Base-by-base conservation (phyloP, 352 stramenopile genomes). In the Phytophthora sp. region DNA sequence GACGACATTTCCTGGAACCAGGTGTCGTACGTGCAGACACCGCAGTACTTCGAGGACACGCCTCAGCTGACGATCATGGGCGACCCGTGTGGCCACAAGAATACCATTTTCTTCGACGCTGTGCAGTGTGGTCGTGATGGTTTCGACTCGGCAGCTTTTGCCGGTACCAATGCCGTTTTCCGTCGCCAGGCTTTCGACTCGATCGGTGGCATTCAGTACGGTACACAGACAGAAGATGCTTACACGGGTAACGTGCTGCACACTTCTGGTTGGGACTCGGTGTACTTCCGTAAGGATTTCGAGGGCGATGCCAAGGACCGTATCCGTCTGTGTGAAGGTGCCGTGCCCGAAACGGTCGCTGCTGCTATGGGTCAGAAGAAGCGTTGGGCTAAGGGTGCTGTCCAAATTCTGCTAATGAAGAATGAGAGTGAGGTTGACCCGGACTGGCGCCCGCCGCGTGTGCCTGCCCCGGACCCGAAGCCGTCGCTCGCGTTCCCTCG, bases 271-370 rank as follows among this genome's bases (percentile, higher is more conserved):
- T 96, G 88, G 88, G 82, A 96, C 53, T 92, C 83, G 3, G 77
- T 93, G 0, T 96, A 95, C 82, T 96, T 96, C 73, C 86, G 88
- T 26, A 96, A 96, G 72, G 88, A 96, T 69, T 94, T 96, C 37
- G 88, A 96, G 55, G 88, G 88, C 27, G 88, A 96, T 15, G 39
- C 71, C 4, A 92, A 92, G 72, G 88, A 96, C 28, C 88, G 88
- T 32, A 96, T 96, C 30, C 88, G 88, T 39, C 54, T 96, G 11
- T 91, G 79, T 68, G 88, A 96, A 77, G 88, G 88, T 56, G 79
- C 84, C 9, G 73, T 96, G 17, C 88, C 88, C 37, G 88, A 96
- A 51, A 93, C 88, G 0, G 88, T 96, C 12, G 86, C 88, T 71
- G 80, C 84, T 35, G 88, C 88, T 18, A 89, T 96, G 77, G 88